A percentile compares a stretch with the other conserved stretches of the same genome.
Conservation (phyloP, 2,329 filamentous ascomycete genomes). For the Arthrobotrys entomopaga region DNA sequence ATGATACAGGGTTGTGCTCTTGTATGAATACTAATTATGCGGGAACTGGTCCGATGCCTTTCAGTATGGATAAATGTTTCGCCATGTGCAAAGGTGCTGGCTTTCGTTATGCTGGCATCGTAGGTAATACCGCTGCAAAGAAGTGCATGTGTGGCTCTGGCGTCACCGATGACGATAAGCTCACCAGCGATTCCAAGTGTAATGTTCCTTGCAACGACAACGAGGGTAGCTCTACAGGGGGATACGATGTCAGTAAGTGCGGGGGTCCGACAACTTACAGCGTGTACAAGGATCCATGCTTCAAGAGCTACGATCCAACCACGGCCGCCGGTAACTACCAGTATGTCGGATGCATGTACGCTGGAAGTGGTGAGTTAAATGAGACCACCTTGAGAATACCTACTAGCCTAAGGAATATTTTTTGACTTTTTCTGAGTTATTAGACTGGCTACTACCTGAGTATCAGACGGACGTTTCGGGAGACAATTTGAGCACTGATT, state of each 20-base stretch:
- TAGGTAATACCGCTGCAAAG: slow-evolving; percentile 12
- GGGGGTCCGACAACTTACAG: no score
- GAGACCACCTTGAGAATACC: no score
- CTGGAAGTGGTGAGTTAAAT: no score
- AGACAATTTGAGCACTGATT: no score
- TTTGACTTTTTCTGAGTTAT: no score
- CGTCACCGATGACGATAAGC: not conserved
- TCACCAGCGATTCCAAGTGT: not conserved
- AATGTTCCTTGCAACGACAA: not conserved
- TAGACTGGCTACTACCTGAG: no score
- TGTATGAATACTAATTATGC: not conserved
- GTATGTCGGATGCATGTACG: no score
- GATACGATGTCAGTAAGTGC: not conserved
- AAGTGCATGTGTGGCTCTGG: slow-evolving; percentile 26
- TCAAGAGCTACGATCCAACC: no score
- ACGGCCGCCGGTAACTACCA: no score
- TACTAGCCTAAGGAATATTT: no score
- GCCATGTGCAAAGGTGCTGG: slow-evolving; percentile 19
- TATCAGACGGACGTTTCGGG: no score
- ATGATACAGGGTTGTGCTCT: slow-evolving; percentile 15
- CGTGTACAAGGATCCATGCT: no score
- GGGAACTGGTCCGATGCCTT: not conserved
- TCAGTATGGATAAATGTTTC: slow-evolving; percentile 19
- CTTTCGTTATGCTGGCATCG: slow-evolving; percentile 30
- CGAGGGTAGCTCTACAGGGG: not conserved